Evolutionary conservation across 805 yeast genomes (phyloP), one percentile per base, ranked within the genome.

Genomic region (Limtongia smithiae): DNA sequence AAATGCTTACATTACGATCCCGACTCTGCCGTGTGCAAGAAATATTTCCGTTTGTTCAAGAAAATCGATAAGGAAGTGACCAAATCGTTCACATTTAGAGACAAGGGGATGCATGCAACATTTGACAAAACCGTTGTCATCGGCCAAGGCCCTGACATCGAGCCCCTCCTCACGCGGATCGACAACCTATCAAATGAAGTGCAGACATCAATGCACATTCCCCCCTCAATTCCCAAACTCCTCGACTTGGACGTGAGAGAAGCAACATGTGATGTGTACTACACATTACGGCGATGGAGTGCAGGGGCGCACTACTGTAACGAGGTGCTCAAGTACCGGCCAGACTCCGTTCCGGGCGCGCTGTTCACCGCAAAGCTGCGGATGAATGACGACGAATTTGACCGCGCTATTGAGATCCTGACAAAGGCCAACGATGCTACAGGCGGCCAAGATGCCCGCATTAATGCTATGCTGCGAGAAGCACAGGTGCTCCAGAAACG

Each of bases 1-100:
- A 80, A 77, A 55, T 89, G 97, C 64, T 69, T 91, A 41, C 80
- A 84, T 46, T 74, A 79, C 37, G 91, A 91, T 65, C 85, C 87
- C 65, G 96, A 87, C 54, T 76, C 75, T 56, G 68, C 68, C 24
- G 68, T 66, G 2, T 88, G 95, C 65, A 79, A 81, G 58, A 63
- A 63, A 46, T 35, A 41, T 40, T 54, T 67, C 22, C 52, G 61
- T 18, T 50, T 51, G 17, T 55, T 51, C 20, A 43, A 51, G 28
- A 49, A 44, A 22, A 30, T 54, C 14, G 48, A 57, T 32, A 55
- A 56, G 41, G 48, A 42, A 18, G 30, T 61, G 7, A 28, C 20
- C 3, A 39, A 57, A 22, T 51, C 50, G 8, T 32, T 39, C 18
- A 44, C 47, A 14, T 43, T 47, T 12, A 44, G 14, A 17, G 50